Conservation (phyloP, 352 stramenopile genomes). For the Phytopythium aichiense region DNA sequence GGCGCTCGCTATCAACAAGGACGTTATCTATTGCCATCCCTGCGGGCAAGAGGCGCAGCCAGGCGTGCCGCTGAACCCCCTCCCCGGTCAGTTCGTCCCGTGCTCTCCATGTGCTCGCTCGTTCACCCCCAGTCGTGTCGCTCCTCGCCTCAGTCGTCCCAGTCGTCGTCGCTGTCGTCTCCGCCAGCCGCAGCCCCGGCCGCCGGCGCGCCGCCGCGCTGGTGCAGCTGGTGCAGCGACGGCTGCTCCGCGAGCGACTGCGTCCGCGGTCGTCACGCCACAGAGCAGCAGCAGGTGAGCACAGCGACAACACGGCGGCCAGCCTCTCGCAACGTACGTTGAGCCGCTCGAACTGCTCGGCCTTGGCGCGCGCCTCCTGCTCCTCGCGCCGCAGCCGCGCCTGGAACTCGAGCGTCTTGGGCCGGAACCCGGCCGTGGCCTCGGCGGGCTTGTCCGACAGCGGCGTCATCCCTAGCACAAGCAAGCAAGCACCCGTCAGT, state of each 20-base stretch:
- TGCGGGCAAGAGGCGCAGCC: not conserved
- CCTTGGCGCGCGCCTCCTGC: conserved; percentile 54
- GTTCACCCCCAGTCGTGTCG: not conserved
- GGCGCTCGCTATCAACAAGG: conserved; percentile 8
- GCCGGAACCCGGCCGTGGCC: conserved; percentile 16
- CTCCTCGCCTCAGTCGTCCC: conserved; percentile 59
- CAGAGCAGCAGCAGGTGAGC: not conserved
- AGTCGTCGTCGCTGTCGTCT: conserved; percentile 77
- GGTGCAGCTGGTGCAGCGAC: conserved; percentile 56
- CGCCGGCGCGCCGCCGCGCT: conserved; percentile 14
- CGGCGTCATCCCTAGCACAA: conserved; percentile 39
- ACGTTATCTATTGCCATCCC: conserved; percentile 31
- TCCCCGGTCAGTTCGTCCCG: not conserved
- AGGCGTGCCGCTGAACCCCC: not conserved
- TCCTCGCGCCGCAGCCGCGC: conserved; percentile 52
- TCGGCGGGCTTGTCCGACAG: conserved; percentile 60
- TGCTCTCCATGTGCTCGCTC: not conserved
- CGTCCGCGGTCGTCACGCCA: not conserved
- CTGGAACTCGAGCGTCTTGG: conserved; percentile 73
- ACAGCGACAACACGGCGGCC: not conserved
- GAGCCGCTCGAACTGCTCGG: conserved; percentile 64
- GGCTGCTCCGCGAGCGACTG: conserved; percentile 65
- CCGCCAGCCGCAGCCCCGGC: conserved; percentile 11
- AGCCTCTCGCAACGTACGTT: conserved; percentile 30
- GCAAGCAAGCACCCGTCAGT: not conserved